A percentile compares a stretch with the other conserved stretches of the same genome.
These are phyloP conservation scores for Tolypocladium ophioglossoides DNA, from an alignment of 2,329 filamentous ascomycete genomes.

Conservation along the genomic window DNA sequence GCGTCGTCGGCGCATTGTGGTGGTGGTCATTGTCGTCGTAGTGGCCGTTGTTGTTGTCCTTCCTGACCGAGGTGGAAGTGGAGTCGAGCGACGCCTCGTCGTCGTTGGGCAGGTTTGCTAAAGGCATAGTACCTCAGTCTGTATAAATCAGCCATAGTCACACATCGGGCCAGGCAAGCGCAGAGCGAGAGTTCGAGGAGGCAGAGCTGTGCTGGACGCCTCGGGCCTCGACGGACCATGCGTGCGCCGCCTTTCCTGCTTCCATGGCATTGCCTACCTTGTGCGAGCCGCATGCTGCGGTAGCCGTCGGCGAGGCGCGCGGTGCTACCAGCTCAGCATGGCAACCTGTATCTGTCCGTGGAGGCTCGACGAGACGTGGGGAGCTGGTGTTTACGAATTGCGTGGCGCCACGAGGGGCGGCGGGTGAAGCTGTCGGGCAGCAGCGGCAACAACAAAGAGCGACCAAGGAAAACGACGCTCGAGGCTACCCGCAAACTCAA, in stretches of 20 bases:
- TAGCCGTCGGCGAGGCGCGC: slow-evolving; percentile 2
- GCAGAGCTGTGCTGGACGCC: not conserved
- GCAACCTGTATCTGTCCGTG: not conserved
- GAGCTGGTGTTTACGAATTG: not conserved
- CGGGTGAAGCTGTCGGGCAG: not conserved
- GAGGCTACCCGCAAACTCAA: not conserved
- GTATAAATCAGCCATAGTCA: slow-evolving; percentile 4
- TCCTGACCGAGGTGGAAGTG: slow-evolving; percentile 3
- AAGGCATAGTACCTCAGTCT: slow-evolving; percentile 12
- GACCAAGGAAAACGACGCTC: not conserved
- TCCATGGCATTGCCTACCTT: slow-evolving; percentile 4
- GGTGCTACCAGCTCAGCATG: slow-evolving; percentile 6
- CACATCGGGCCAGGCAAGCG: not conserved
- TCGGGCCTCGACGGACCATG: not conserved
- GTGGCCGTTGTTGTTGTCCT: not conserved
- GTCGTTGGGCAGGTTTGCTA: slow-evolving; percentile 9
- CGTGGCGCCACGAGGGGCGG: not conserved
- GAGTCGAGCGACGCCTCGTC: slow-evolving; percentile 7
- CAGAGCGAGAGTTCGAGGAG: not conserved
- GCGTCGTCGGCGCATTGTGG: slow-evolving; percentile 2
- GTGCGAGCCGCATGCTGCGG: slow-evolving; percentile 8
- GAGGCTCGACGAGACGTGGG: not conserved
- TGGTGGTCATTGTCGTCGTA: not conserved
- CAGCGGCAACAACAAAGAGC: not conserved
- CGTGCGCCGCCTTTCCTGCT: not conserved